These are phyloP conservation scores for Hyparrhenia diplandra DNA, from an alignment of 176 grass and related monocot genomes.

Conservation along the genomic window DNA sequence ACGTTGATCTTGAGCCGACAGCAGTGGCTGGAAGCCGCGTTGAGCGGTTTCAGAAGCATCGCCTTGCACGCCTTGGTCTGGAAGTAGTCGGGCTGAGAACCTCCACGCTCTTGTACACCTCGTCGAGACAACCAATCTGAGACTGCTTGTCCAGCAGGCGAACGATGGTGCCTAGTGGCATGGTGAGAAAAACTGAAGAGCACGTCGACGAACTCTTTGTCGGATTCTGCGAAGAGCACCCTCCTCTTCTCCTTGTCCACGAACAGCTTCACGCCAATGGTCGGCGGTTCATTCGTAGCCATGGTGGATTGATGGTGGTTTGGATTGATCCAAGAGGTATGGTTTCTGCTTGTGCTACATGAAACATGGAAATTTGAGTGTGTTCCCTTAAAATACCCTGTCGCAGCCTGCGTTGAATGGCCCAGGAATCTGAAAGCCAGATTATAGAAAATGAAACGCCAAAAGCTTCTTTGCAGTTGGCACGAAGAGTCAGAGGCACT, in stretches of 20 bases:
- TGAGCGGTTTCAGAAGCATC: constrained; percentile 27
- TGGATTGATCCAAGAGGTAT: neutral
- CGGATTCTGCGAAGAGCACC: constrained; percentile 37
- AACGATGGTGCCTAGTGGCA: constrained; percentile 42
- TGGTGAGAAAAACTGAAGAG: constrained; percentile 59
- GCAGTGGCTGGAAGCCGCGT: neutral
- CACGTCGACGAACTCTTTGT: constrained; percentile 41
- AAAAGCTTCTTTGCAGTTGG: too few relatives aligned
- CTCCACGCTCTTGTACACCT: constrained; percentile 34
- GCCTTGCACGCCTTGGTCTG: constrained; percentile 11
- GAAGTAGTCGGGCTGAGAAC: neutral
- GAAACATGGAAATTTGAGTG: neutral
- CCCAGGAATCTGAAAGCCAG: neutral
- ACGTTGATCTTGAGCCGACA: neutral
- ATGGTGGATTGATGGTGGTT: neutral
- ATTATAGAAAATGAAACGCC: too few relatives aligned
- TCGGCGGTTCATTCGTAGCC: neutral
- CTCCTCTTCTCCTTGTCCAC: constrained; percentile 30
- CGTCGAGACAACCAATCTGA: constrained; percentile 21
- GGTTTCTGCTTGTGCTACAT: neutral
- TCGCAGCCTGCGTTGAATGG: neutral
- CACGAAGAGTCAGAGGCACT: too few relatives aligned
- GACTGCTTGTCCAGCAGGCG: constrained; percentile 33
- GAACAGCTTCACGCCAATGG: constrained; percentile 26
- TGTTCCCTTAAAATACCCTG: neutral